A percentile compares a stretch with the other conserved stretches of the same genome.
phyloP scores from a whole-genome alignment of 1,284 basidiomycete species.

The Somion occarium region DNA sequence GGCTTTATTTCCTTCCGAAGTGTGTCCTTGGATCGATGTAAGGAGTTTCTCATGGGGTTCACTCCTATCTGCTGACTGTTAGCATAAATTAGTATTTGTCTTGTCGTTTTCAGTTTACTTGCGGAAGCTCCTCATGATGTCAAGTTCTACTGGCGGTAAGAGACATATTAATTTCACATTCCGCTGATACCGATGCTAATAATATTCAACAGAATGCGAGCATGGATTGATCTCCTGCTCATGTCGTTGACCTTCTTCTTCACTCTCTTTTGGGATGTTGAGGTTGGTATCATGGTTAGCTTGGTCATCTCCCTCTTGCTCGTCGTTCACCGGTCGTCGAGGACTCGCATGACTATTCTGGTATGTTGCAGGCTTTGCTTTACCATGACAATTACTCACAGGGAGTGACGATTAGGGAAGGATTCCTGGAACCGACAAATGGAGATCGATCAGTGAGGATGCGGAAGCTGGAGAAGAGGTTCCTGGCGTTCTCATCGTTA shows the following conservation, averaged over 20 bases:
- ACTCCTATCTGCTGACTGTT: neutral
- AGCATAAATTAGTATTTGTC: constrained; percentile 49
- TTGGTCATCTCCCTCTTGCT: constrained; percentile 83
- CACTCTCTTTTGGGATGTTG: constrained; percentile 76
- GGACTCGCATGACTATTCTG: constrained; percentile 67
- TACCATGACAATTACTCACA: too few species aligned
- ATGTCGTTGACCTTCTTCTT: constrained; percentile 83
- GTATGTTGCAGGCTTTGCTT: too few species aligned
- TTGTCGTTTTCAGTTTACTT: constrained; percentile 85
- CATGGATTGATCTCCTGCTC: constrained; percentile 82
- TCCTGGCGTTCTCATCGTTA: constrained; percentile 75
- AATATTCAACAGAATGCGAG: constrained; percentile 57
- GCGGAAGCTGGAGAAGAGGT: constrained; percentile 68
- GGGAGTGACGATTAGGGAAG: constrained; percentile 70
- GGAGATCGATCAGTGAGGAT: constrained; percentile 80
- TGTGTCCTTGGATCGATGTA: constrained; percentile 78
- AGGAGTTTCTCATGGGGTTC: too few species aligned
- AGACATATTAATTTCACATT: constrained; percentile 12
- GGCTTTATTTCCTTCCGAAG: constrained; percentile 75
- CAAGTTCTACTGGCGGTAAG: constrained; percentile 75
- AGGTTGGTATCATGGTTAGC: constrained; percentile 82
- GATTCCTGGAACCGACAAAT: constrained; percentile 76
- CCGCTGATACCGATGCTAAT: constrained; percentile 6
- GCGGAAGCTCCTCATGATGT: constrained; percentile 86
- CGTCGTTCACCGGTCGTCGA: constrained; percentile 84